These are phyloP conservation scores for Ceratocystis colombiana DNA, from an alignment of 2,329 filamentous ascomycete species.

Conservation along the genomic window DNA sequence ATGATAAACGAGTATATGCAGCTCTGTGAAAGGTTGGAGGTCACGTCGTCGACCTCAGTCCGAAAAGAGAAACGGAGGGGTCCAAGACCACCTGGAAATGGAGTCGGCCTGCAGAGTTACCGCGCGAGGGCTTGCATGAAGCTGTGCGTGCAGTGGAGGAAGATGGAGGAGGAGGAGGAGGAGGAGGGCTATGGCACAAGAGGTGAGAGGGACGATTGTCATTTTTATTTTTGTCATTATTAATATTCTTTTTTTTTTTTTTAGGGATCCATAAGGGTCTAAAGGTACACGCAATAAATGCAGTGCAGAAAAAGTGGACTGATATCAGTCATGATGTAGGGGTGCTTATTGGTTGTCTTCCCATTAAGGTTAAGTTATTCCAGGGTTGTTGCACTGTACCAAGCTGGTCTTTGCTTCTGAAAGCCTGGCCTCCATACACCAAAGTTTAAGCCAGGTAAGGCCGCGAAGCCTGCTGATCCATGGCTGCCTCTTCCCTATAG, in stretches of 20 bases:
- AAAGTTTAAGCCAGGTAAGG: background rate
- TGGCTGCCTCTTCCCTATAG: constrained; percentile 7
- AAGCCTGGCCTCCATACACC: background rate
- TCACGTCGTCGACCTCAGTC: background rate
- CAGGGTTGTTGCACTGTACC: background rate
- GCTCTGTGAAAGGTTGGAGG: background rate
- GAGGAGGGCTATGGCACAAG: background rate
- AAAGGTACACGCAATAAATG: too few species aligned
- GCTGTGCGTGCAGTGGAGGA: too few species aligned
- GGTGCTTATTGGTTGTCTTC: background rate
- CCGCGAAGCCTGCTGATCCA: background rate
- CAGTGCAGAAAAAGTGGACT: too few species aligned
- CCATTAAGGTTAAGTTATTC: background rate
- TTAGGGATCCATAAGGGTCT: background rate
- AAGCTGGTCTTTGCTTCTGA: too few species aligned
- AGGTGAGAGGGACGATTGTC: background rate
- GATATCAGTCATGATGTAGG: too few species aligned
- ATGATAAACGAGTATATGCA: background rate
- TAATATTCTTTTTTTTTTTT: background rate
- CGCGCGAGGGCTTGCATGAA: background rate
- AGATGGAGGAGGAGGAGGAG: background rate
- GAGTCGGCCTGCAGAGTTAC: background rate
- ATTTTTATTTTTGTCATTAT: background rate
- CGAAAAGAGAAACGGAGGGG: background rate
- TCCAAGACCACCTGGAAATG: background rate